Evolutionary conservation across 495 filamentous ascomycete species (phyloP).

Genomic region (Xylaria intraflava): DNA sequence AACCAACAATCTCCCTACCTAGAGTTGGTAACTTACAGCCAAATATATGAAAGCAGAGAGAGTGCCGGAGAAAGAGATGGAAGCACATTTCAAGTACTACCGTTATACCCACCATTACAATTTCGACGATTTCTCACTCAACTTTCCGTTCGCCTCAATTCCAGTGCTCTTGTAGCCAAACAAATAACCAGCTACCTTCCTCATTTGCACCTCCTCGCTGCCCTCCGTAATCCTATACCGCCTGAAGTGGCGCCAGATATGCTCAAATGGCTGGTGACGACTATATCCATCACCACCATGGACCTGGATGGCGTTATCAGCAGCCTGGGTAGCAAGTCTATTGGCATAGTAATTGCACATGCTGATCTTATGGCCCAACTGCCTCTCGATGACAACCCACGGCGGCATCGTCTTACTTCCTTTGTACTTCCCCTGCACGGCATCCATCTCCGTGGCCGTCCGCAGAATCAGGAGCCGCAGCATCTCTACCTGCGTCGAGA

Average conservation of each 20-base stretch:
- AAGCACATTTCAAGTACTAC: neutral
- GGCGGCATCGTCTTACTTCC: constrained; percentile 1
- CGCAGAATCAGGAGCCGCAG: constrained; percentile 52
- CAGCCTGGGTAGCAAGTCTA: constrained; percentile 49
- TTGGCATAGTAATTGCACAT: constrained; percentile 65
- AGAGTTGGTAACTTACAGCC: neutral
- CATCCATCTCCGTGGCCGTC: constrained; percentile 54
- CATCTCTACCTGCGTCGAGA: constrained; percentile 55
- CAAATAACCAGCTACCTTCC: constrained; percentile 40
- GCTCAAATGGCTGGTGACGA: constrained; percentile 44
- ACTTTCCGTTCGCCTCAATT: neutral
- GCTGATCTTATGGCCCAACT: constrained; percentile 48
- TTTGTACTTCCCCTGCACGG: constrained; percentile 31
- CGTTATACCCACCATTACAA: neutral
- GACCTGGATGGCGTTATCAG: constrained; percentile 55
- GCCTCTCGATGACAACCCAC: constrained; percentile 43
- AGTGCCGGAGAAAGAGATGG: neutral
- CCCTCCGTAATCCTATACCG: constrained; percentile 47
- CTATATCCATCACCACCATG: constrained; percentile 48
- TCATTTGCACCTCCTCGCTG: constrained; percentile 46
- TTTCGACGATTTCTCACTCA: neutral
- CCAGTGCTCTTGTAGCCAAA: constrained; percentile 31
- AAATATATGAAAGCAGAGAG: neutral
- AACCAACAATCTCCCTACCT: too few relatives aligned
- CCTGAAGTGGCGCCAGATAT: constrained; percentile 47